These are phyloP conservation scores for Neoboletus brunneissimus DNA, from an alignment of 768 basidiomycete species.

Conservation along the genomic window DNA sequence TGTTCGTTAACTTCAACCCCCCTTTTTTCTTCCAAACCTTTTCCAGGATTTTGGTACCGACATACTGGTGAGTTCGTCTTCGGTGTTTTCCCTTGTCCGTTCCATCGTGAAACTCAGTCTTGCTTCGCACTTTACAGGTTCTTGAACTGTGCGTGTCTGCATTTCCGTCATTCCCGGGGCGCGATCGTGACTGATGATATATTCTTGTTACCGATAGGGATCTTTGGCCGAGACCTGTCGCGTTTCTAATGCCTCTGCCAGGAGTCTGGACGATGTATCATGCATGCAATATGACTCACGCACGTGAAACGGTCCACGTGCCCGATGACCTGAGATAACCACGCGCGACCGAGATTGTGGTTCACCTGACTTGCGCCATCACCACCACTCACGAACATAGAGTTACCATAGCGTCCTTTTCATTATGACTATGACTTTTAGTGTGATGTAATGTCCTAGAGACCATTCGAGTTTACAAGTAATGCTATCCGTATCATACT, in stretches of 20 bases:
- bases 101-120: constrained; percentile 13
- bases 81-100: constrained; percentile 8
- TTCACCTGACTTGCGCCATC: neutral
- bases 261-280: neutral
- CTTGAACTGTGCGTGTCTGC: constrained; percentile 53
- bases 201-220: constrained; percentile 43
- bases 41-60: constrained; percentile 58
- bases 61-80: constrained; percentile 54
- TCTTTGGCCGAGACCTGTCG: constrained; percentile 71
- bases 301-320: neutral
- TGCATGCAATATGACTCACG: neutral
- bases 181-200: constrained; percentile 16
- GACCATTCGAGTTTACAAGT: constrained; percentile 17
- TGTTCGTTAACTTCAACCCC: constrained; percentile 4
- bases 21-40: neutral
- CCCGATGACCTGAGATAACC: neutral
- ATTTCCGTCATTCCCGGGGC: constrained; percentile 7
- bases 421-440: constrained; percentile 3
- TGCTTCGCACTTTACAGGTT: constrained; percentile 43
- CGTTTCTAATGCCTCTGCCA: constrained; percentile 50
- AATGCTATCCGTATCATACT: constrained; percentile 22
- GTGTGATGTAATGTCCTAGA: constrained; percentile 15
- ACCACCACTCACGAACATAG: constrained; percentile 8
- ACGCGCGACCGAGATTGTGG: neutral
- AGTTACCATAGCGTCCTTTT: constrained; percentile 9